Percentiles rank a stretch among this genome's conserved stretches.
These are phyloP conservation scores for Moniliophthora roreri DNA, from an alignment of 1,284 basidiomycete species.

Conservation along the genomic window DNA sequence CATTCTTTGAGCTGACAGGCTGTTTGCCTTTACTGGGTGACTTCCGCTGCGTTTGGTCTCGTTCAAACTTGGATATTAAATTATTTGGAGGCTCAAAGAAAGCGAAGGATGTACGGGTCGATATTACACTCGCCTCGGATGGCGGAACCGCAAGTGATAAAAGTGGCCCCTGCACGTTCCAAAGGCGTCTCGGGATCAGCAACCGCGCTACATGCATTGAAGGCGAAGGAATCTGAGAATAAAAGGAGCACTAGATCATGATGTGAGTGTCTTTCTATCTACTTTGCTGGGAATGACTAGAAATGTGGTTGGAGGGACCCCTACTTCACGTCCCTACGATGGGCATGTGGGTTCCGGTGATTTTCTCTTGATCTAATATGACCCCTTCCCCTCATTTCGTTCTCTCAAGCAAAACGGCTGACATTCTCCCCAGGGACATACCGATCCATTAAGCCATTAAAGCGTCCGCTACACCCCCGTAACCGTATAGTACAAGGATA, in stretches of 20 bases:
- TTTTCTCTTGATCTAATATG: constrained; percentile 87
- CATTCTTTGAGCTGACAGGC: constrained; percentile 44
- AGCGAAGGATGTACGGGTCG: constrained; percentile 25
- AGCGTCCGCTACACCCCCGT: background rate
- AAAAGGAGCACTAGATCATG: constrained; percentile 3
- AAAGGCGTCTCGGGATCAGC: constrained; percentile 4
- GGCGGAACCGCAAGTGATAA: background rate
- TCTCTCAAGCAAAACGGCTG: background rate
- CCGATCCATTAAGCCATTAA: background rate
- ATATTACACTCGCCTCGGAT: constrained; percentile 8
- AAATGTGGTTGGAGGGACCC: constrained; percentile 76
- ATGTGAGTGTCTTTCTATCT: constrained; percentile 14
- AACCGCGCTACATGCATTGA: constrained; percentile 1
- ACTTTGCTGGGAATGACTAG: constrained; percentile 52
- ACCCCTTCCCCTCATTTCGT: constrained; percentile 29
- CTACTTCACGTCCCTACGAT: constrained; percentile 22
- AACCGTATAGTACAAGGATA: constrained; percentile 3
- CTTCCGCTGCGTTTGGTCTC: constrained; percentile 79
- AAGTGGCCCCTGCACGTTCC: background rate
- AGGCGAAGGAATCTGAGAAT: background rate
- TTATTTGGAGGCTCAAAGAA: constrained; percentile 53
- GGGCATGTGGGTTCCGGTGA: constrained; percentile 50
- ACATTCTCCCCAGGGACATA: background rate
- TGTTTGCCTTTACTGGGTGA: constrained; percentile 81
- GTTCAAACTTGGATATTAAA: constrained; percentile 79